A percentile compares a stretch with the other conserved stretches of the same genome.
Evolutionary conservation across 495 filamentous ascomycete species (phyloP).

Genomic region (Talaromyces liani): DNA sequence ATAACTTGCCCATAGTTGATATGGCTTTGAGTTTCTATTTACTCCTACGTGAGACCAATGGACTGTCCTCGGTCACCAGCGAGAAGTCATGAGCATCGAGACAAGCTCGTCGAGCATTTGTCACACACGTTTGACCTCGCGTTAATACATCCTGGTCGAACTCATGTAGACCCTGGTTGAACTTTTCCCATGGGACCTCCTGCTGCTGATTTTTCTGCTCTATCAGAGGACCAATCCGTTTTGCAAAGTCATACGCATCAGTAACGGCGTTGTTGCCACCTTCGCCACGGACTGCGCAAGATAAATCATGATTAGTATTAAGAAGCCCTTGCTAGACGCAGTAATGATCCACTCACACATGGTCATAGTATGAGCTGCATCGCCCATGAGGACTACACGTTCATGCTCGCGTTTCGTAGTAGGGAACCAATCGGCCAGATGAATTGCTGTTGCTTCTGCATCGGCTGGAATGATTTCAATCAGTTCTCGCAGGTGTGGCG

Average conservation of each 20-base stretch:
- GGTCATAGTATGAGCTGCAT: conserved; percentile 51
- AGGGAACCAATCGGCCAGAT: conserved; percentile 49
- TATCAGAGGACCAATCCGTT: conserved; percentile 3
- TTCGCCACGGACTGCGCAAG: conserved; percentile 41
- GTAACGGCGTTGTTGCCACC: conserved; percentile 53
- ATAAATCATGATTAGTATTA: background rate
- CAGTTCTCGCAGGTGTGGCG: conserved; percentile 45
- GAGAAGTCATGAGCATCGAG: conserved; percentile 55
- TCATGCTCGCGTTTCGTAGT: conserved; percentile 31
- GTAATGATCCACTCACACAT: conserved; percentile 37
- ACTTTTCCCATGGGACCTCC: conserved; percentile 1
- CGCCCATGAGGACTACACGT: conserved; percentile 39
- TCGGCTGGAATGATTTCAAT: conserved; percentile 38
- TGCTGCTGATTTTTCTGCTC: background rate
- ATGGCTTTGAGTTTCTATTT: background rate
- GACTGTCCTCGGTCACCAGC: conserved; percentile 27
- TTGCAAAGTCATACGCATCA: conserved; percentile 38
- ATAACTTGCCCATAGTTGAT: background rate
- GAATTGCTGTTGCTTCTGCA: conserved; percentile 41
- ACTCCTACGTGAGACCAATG: conserved; percentile 16
- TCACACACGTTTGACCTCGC: conserved; percentile 42
- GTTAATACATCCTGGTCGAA: conserved; percentile 48
- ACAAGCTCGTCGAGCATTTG: conserved; percentile 52
- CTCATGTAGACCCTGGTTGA: conserved; percentile 26
- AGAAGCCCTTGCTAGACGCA: conserved; percentile 12